phyloP scores from a whole-genome alignment of 345 rosid genomes.

The Combretum micranthum region DNA sequence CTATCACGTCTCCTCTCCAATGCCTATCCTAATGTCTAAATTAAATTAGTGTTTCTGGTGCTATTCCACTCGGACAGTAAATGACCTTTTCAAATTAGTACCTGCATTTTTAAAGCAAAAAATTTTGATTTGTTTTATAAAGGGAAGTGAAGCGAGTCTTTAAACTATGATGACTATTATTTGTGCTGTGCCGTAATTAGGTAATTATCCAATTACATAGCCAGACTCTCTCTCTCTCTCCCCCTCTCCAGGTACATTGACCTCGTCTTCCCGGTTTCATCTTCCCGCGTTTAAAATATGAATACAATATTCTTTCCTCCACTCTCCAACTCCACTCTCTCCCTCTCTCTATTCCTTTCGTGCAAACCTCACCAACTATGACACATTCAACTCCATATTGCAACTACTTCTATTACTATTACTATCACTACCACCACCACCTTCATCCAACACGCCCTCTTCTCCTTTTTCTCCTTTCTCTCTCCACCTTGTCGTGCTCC shows the following conservation, averaged over 20 bases:
- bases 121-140: too few species aligned
- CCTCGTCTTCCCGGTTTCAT: constrained; percentile 10
- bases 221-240: too few species aligned
- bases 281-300: constrained; percentile 45
- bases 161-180: too few species aligned
- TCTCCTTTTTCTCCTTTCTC: not conserved
- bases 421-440: constrained; percentile 5
- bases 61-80: too few species aligned
- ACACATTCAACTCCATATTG: constrained; percentile 38
- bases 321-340: constrained; percentile 21
- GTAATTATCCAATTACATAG: too few species aligned
- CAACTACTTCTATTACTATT: constrained; percentile 9
- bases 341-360: constrained; percentile 31
- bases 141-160: not conserved
- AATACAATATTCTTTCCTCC: constrained; percentile 25
- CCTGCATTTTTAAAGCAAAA: too few species aligned
- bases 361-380: constrained; percentile 31
- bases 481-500: constrained; percentile 22
- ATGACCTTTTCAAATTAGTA: too few species aligned
- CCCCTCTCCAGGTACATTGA: constrained; percentile 8
- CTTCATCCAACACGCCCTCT: constrained; percentile 12
- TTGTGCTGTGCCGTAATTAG: too few species aligned
- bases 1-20: too few species aligned
- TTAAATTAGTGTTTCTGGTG: too few species aligned
- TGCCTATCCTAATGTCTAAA: too few species aligned